Evolutionary conservation across 1,139 yeast species (phyloP), one percentile per base, ranked within the genome.

Genomic region (Diutina ranongensis): DNA sequence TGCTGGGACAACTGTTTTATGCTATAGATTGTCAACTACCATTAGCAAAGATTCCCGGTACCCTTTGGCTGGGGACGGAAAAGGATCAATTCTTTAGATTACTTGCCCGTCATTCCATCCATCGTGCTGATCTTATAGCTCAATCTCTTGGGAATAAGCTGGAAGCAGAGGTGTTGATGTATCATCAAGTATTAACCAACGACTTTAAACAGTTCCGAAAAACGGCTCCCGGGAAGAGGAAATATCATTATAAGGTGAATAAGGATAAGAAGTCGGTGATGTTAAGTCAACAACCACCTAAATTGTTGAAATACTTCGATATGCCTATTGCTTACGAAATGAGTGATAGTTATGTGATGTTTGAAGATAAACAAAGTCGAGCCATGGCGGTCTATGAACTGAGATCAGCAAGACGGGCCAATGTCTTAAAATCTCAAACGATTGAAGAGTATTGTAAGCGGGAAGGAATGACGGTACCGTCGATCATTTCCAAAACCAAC

Each of bases 291-390:
- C 9, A 9, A 4, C 25, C 27, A 16, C 15, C 10, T 2, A 12
- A 18, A 32, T 13, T 18, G 19, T 18, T 40, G 20, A 4, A 28
- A 3, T 28, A 28, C 4, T 8, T 3, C 13, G 44, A 40, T 8
- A 28, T 40, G 13, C 44, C 44, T 13, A 27, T 40, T 19, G 44
- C 44, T 8, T 40, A 40, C 35, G 44, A 40, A 31, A 31, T 40
- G 35, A 28, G 35, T 13, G 44, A 40, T 13, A 8, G 2, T 5
- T 40, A 28, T 10, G 8, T 40, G 2, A 20, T 31, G 3, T 40
- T 40, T 28, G 44, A 40, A 20, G 44, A 40, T 9, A 13, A 9
- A 19, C 44, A 40, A 15, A 38, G 42, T 25, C 28, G 15, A 4
- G 27, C 15, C 8, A 35, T 35, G 40, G 28, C 40, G 3, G 16